Conservation (phyloP, 257 asterid genomes). For the Eucommia ulmoides region DNA sequence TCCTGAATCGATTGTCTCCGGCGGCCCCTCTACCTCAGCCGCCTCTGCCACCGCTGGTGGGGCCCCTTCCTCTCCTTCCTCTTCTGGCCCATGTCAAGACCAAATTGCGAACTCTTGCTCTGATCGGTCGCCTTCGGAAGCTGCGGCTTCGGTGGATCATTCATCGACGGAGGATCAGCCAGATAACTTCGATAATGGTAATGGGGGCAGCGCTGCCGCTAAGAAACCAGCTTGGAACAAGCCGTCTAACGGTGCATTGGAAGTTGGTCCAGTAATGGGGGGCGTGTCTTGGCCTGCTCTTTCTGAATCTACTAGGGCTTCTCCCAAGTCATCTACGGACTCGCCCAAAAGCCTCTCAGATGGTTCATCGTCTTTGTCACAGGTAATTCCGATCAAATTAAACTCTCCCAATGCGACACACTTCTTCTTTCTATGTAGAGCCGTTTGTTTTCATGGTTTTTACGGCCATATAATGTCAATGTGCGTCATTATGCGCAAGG, state of each 20-base stretch:
- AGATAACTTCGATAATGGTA: conserved; percentile 26
- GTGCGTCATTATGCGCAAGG: not conserved
- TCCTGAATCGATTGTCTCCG: not conserved
- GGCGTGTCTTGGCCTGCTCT: conserved; percentile 80
- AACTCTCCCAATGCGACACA: not conserved
- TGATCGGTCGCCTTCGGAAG: conserved; percentile 23
- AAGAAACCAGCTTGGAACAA: conserved; percentile 57
- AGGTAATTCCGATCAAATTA: conserved; percentile 22
- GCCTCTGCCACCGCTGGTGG: not conserved
- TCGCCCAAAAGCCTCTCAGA: conserved; percentile 26
- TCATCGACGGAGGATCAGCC: conserved; percentile 21
- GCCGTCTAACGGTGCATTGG: conserved; percentile 38
- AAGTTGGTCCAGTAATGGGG: conserved; percentile 47
- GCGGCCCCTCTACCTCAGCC: not conserved
- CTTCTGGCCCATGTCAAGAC: conserved; percentile 17
- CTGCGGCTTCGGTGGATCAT: not conserved
- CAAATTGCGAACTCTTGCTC: conserved; percentile 13
- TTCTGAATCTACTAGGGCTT: conserved; percentile 52
- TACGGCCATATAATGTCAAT: not conserved
- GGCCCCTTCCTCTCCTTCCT: conserved; percentile 4
- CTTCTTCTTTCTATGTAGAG: not conserved
- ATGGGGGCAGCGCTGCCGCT: conserved; percentile 14
- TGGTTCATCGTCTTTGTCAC: conserved; percentile 23
- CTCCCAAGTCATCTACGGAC: conserved; percentile 42
- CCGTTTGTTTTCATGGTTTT: not conserved